A percentile compares a stretch with the other conserved stretches of the same genome.
Evolutionary conservation across 768 basidiomycete species (phyloP).

Genomic region (Phylloporus scabripes): DNA sequence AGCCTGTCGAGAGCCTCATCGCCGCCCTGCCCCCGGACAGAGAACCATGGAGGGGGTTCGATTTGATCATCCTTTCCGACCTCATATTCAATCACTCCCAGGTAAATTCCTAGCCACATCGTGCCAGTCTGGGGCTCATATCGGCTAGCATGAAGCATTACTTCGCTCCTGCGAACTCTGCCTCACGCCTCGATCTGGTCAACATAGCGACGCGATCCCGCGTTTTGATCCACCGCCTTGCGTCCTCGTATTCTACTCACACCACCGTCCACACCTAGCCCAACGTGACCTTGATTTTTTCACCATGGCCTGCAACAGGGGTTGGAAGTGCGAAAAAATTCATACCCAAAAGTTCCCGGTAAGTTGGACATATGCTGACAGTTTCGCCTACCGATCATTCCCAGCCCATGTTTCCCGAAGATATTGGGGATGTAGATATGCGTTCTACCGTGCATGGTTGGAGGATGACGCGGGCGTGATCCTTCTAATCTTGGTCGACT

Average conservation of each 20-base stretch:
- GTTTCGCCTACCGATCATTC: background rate
- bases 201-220: conserved; percentile 5
- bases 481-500: background rate
- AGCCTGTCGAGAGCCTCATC: conserved; percentile 36
- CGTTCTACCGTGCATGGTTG: conserved; percentile 85
- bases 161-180: conserved; percentile 63
- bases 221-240: conserved; percentile 27
- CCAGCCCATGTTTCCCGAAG: conserved; percentile 88
- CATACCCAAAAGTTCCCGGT: conserved; percentile 61
- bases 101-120: conserved; percentile 32
- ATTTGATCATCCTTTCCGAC: conserved; percentile 86
- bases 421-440: conserved; percentile 71
- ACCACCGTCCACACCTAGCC: conserved; percentile 82
- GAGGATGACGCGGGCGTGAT: conserved; percentile 40
- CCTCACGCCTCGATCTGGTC: conserved; percentile 20
- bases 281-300: conserved; percentile 84
- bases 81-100: conserved; percentile 95
- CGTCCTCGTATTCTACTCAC: conserved; percentile 82
- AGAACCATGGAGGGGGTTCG: conserved; percentile 41
- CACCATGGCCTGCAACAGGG: conserved; percentile 47
- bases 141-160: conserved; percentile 68
- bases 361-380: conserved; percentile 11
- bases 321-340: conserved; percentile 73
- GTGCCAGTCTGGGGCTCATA: background rate
- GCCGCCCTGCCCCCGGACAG: conserved; percentile 15